Percentiles rank a stretch among this genome's conserved stretches.
Evolutionary conservation across 108 stramenopile species (phyloP).

Genomic region (Skeletonema costatum): DNA sequence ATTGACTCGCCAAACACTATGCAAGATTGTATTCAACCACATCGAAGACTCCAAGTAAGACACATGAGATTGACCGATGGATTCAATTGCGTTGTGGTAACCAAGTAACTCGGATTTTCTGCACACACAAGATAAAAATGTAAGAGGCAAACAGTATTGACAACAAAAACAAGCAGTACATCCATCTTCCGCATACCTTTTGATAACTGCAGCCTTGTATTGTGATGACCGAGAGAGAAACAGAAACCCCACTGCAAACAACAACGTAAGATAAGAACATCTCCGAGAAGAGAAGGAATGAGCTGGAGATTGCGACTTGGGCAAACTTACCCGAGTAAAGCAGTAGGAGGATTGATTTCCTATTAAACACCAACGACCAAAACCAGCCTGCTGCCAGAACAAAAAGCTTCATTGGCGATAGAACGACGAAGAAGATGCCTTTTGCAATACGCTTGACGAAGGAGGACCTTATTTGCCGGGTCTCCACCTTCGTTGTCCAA

Average conservation of each 20-base stretch:
- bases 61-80: constrained; percentile 14
- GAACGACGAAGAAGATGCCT: background rate
- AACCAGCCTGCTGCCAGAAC: background rate
- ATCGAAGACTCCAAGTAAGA: constrained; percentile 27
- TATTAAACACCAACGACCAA: constrained; percentile 10
- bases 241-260: background rate
- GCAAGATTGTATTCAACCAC: constrained; percentile 41
- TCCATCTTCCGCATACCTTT: constrained; percentile 8
- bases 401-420: constrained; percentile 27
- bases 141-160: background rate
- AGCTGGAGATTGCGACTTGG: background rate
- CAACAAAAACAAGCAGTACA: background rate
- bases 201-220: constrained; percentile 32
- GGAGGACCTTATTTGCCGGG: background rate
- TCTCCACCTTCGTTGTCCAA: constrained; percentile 3
- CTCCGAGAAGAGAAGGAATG: background rate
- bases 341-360: constrained; percentile 17
- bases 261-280: background rate
- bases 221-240: constrained; percentile 38
- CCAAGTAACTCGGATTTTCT: constrained; percentile 35
- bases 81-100: constrained; percentile 27
- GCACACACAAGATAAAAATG: background rate
- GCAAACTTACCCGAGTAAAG: constrained; percentile 1
- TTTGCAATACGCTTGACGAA: background rate
- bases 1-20: constrained; percentile 29